Percentiles rank a stretch among this genome's conserved stretches.
phyloP scores from a whole-genome alignment of 2,329 filamentous ascomycete genomes.

The Ophiognomonia clavigignenti-juglandacearum region DNA sequence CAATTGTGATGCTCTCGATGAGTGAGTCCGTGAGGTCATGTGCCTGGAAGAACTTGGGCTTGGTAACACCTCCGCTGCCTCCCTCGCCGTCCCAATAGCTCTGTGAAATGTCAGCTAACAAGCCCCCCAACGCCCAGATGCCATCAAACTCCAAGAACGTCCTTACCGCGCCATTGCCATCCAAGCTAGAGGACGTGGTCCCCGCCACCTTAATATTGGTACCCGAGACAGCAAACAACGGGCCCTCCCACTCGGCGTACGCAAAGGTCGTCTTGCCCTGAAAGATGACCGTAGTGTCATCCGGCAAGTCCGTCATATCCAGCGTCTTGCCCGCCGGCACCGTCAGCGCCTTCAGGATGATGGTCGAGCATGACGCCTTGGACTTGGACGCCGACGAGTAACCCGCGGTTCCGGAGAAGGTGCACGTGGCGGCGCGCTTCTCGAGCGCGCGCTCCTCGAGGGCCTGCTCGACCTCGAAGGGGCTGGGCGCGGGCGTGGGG shows the following conservation, averaged over 20 bases:
- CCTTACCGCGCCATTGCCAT: conserved; percentile 15
- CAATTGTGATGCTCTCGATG: conserved; percentile 33
- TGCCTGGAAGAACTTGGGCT: conserved; percentile 46
- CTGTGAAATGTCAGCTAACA: neutral
- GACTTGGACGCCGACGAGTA: conserved; percentile 35
- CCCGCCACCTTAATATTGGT: conserved; percentile 18
- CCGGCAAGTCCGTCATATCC: conserved; percentile 28
- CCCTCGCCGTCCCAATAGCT: conserved; percentile 29
- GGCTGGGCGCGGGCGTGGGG: conserved; percentile 7
- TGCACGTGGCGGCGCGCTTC: conserved; percentile 34
- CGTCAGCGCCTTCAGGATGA: conserved; percentile 31
- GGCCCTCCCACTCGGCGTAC: conserved; percentile 61
- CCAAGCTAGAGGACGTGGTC: conserved; percentile 21
- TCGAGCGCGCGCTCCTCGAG: conserved; percentile 5
- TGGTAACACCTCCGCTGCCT: conserved; percentile 31
- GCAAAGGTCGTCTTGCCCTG: conserved; percentile 20
- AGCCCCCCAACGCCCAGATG: neutral
- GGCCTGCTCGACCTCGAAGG: conserved; percentile 3
- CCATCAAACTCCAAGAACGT: neutral
- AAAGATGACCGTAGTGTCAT: conserved; percentile 31
- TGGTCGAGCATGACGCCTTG: conserved; percentile 35
- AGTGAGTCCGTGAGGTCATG: conserved; percentile 32
- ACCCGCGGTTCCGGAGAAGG: conserved; percentile 45
- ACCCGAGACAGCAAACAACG: conserved; percentile 25
- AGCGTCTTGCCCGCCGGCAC: conserved; percentile 32